Conservation (phyloP, 2,329 filamentous ascomycete genomes). For the Gyromitra esculenta region DNA sequence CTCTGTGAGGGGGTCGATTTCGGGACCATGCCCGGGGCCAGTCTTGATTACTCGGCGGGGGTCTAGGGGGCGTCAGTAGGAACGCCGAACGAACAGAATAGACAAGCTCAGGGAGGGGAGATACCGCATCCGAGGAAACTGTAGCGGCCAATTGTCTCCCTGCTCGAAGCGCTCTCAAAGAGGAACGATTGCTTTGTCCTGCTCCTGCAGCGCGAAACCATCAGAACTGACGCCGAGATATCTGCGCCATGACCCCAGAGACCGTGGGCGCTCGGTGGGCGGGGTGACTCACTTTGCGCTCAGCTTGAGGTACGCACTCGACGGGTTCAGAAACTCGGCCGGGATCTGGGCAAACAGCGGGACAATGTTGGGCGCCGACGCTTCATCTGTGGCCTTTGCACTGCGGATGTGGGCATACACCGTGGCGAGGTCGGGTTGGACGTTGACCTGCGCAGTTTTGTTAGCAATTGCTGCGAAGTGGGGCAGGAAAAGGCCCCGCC, state of each 20-base stretch:
- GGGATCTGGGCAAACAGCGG: slow-evolving; percentile 85
- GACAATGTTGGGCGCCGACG: slow-evolving; percentile 73
- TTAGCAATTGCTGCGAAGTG: slow-evolving; percentile 23
- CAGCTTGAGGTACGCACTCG: slow-evolving; percentile 93
- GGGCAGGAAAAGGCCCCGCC: slow-evolving; percentile 20
- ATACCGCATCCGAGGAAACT: slow-evolving; percentile 87
- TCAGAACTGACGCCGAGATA: background rate
- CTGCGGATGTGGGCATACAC: slow-evolving; percentile 63
- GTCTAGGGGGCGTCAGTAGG: slow-evolving; percentile 60
- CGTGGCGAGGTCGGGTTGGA: slow-evolving; percentile 61
- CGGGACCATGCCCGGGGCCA: slow-evolving; percentile 84
- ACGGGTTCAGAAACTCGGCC: slow-evolving; percentile 92
- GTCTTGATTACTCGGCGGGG: slow-evolving; percentile 83
- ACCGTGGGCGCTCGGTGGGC: background rate
- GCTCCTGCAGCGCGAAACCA: slow-evolving; percentile 60
- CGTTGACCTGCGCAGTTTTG: slow-evolving; percentile 26
- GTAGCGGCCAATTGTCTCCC: slow-evolving; percentile 91
- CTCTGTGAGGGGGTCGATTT: slow-evolving; percentile 81
- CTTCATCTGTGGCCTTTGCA: slow-evolving; percentile 58
- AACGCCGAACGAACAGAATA: slow-evolving; percentile 41
- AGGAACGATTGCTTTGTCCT: slow-evolving; percentile 86
- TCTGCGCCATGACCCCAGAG: background rate
- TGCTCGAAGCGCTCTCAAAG: slow-evolving; percentile 91
- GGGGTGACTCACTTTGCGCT: slow-evolving; percentile 71
- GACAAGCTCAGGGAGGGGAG: slow-evolving; percentile 58